Evolutionary conservation across 31 red algal species (phyloP), one percentile per base, ranked within the genome.

Genomic region (Asparagopsis taxiformis): DNA sequence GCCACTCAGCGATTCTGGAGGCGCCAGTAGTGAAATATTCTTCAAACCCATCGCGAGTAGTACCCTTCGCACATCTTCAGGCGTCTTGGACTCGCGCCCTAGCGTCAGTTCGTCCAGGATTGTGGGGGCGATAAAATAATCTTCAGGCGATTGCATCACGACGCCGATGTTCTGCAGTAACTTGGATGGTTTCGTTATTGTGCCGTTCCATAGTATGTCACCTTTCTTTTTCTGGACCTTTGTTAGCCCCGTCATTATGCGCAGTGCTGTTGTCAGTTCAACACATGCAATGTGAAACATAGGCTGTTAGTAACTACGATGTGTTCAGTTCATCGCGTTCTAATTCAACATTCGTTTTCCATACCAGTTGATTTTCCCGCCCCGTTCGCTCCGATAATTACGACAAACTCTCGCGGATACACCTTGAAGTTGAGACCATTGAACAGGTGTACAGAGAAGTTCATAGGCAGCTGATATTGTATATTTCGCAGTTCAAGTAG

Each of bases 351-450:
- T 8, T 21, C 7, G 7, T 15, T 13, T 13, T 30, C 56, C 75
- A 8, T 46, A 79, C 75, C 62, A 54, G 75, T 79, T 1, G 75
- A 79, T 48, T 94, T 88, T 24, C 91, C 83, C 16, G 72, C 65
- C 20, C 91, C 91, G 25, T 94, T 94, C 13, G 55, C 91, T 21
- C 91, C 91, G 31, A 94, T 71, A 24, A 94, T 28, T n/a, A 94
- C 3, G 8, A 94, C 71, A 26, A 94, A 78, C 53, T 94, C 65
- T 24, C 52, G 39, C 32, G 64, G 41, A 23, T 63, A 50, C 0
- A 94, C n/a, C 51, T 56, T 28, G 51, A 94, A 62, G 64, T 82
- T 75, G 73, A 88, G 35, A 17, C 68, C 64, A 32, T 26, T 22
- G 52, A 91, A 91, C 51, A 91, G 33, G 34, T 53, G 46, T 1